Evolutionary conservation across 2,329 filamentous ascomycete genomes (phyloP).

Genomic region (Chaetomium strumarium): DNA sequence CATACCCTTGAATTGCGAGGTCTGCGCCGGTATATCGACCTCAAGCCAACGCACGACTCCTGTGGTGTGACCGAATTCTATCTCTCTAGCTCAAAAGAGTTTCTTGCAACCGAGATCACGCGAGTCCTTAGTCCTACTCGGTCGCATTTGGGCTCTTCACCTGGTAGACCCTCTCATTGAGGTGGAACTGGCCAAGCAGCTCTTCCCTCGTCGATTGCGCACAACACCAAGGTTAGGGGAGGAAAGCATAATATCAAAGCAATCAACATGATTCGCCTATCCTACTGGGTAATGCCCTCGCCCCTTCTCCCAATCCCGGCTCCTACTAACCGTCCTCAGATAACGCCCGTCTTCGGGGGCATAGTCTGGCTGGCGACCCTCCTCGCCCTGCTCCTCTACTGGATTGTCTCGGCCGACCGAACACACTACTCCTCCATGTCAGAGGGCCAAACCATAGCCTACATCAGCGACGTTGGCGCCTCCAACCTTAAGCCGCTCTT

Average conservation of each 20-base stretch:
- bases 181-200: no score
- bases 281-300: constrained; percentile 3
- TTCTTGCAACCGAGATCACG: neutral
- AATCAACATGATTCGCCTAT: constrained; percentile 6
- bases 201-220: neutral
- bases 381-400: constrained; percentile 64
- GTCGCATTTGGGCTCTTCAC: neutral
- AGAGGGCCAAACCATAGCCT: constrained; percentile 55
- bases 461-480: constrained; percentile 64
- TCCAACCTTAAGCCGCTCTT: constrained; percentile 67
- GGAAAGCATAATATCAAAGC: neutral
- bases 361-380: constrained; percentile 62
- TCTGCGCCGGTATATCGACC: no score
- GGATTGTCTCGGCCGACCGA: constrained; percentile 52
- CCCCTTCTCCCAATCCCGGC: neutral
- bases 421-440: constrained; percentile 57
- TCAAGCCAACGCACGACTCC: neutral
- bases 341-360: constrained; percentile 64
- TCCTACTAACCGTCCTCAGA: constrained; percentile 4
- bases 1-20: neutral
- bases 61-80: neutral
- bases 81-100: neutral
- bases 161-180: neutral
- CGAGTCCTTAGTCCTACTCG: no score
- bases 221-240: neutral